Percentiles rank a stretch among this genome's conserved stretches.
Conservation (phyloP, 257 asterid species). For the Linderniella brevidens region DNA sequence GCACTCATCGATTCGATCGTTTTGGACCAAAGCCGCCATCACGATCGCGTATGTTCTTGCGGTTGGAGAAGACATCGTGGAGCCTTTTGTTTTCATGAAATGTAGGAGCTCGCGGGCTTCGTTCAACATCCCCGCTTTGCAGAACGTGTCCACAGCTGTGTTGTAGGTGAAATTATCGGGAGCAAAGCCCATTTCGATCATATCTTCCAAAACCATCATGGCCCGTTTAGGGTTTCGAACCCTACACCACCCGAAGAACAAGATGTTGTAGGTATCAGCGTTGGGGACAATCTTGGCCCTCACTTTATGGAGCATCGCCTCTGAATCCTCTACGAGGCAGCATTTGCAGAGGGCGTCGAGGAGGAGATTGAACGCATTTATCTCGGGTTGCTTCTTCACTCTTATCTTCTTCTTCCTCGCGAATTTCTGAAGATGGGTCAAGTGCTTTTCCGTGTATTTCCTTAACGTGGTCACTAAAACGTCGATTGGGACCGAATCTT, state of each 20-base stretch:
- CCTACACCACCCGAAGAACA: constrained; percentile 91
- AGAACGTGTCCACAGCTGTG: constrained; percentile 77
- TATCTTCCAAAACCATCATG: constrained; percentile 56
- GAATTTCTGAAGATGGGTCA: constrained; percentile 75
- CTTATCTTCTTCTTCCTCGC: constrained; percentile 75
- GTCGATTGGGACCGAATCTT: constrained; percentile 49
- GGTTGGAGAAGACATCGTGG: constrained; percentile 80
- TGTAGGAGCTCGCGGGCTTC: constrained; percentile 63
- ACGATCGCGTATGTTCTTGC: constrained; percentile 67
- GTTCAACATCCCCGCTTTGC: constrained; percentile 67
- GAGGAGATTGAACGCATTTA: constrained; percentile 58
- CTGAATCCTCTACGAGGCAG: constrained; percentile 75
- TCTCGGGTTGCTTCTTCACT: constrained; percentile 86
- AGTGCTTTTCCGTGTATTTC: constrained; percentile 59
- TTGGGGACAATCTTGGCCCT: constrained; percentile 48
- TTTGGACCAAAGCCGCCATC: constrained; percentile 59
- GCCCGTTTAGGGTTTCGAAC: constrained; percentile 62
- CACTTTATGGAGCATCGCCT: constrained; percentile 45
- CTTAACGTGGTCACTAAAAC: constrained; percentile 48
- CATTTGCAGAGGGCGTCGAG: constrained; percentile 90
- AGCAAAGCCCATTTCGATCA: constrained; percentile 51
- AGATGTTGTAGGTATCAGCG: constrained; percentile 60
- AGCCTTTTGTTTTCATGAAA: constrained; percentile 66
- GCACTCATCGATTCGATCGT: constrained; percentile 56
- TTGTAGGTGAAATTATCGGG: constrained; percentile 76